Base-by-base conservation (phyloP, 164 flowering plant genomes). In the Akebia trifoliata region DNA sequence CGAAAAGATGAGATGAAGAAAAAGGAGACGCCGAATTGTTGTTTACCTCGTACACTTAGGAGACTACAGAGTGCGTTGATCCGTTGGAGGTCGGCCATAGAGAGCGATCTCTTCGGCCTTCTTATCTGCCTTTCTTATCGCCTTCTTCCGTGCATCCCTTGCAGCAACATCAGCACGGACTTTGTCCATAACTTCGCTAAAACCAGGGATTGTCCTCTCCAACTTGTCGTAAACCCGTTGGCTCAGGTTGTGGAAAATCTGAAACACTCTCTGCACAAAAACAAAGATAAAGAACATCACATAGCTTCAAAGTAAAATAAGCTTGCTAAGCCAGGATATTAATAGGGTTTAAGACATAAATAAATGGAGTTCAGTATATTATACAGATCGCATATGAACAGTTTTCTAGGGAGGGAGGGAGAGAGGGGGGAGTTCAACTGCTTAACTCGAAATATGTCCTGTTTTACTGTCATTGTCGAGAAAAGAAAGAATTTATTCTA, bases 121-220 rank as follows among this genome's bases (percentile, higher is more conserved):
- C 65, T 66, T 73, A 61, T 70, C 4, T 36, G 69, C 78, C 38
- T 40, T 69, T 63, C 64, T 75, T 72, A 53, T 70, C 54, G 53
- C 62, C 40, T n/a, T 45, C 54, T 66, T 62, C 38, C 58, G 59
- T 4, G 59, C 76, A 0, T 24, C 6, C 55, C 76, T 77, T 31
- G 69, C 75, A 0, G 28, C 58, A 31, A 49, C n/a, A 15, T 78
- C 77, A 8, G 64, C 74, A 1, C 57, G 30, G n/a, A 77, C 75
- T 65, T 66, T 75, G 34, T 78, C 75, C 81, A 82, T 56, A 32
- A 78, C 55, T 8, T 31, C 54, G 29, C 36, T 14, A 49, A 84
- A 81, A 26, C 93, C 96, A 10, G 91, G 94, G 43, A 86, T 56
- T 7, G 69, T 60, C 14, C 45, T 21, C 39, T 59, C 75, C 61